A percentile compares a stretch with the other conserved stretches of the same genome.
Evolutionary conservation across 1,139 yeast genomes (phyloP).

Genomic region (Yamadazyma trypodendri): DNA sequence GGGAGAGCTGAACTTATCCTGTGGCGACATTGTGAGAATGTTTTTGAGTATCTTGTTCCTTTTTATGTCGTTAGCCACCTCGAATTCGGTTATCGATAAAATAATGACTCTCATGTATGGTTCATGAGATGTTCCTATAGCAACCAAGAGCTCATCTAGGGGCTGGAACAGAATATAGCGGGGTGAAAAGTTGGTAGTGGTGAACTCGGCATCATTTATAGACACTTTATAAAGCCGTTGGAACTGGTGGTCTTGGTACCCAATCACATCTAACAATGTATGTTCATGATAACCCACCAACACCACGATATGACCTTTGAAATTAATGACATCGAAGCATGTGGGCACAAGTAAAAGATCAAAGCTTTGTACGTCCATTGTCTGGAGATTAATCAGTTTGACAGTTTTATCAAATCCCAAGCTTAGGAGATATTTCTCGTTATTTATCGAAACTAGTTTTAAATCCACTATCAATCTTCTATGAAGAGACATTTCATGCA

Average conservation of each 20-base stretch:
- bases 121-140: conserved; percentile 69
- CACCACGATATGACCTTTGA: conserved; percentile 32
- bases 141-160: conserved; percentile 29
- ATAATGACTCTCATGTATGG: conserved; percentile 64
- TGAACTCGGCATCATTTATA: conserved; percentile 72
- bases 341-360: conserved; percentile 45
- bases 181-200: conserved; percentile 66
- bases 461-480: conserved; percentile 34
- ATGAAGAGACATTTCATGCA: conserved; percentile 25
- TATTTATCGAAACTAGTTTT: conserved; percentile 17
- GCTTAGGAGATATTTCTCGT: conserved; percentile 44
- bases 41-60: conserved; percentile 55
- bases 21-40: conserved; percentile 62
- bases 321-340: conserved; percentile 39
- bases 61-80: conserved; percentile 16
- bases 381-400: conserved; percentile 22
- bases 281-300: conserved; percentile 61
- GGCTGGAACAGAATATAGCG: conserved; percentile 39
- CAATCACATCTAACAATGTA: conserved; percentile 52
- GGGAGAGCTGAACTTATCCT: conserved; percentile 67
- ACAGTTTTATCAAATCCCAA: conserved; percentile 64
- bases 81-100: conserved; percentile 37
- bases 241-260: conserved; percentile 7
- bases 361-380: conserved; percentile 23
- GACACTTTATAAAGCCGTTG: conserved; percentile 48